Evolutionary conservation across 768 basidiomycete genomes (phyloP).

Genomic region (Dendrothele bispora): DNA sequence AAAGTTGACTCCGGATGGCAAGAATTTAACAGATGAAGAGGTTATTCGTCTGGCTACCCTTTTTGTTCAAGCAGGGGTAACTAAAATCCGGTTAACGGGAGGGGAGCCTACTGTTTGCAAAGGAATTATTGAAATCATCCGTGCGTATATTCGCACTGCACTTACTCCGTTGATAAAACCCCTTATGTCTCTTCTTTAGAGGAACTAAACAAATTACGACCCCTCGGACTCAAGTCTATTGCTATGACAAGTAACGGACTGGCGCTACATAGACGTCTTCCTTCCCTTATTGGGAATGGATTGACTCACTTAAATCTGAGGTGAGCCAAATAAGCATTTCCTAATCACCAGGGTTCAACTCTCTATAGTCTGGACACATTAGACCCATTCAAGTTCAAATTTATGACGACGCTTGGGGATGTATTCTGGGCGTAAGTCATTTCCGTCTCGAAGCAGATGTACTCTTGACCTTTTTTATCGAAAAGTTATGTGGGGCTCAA

Average conservation of each 20-base stretch:
- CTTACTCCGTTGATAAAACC: no score
- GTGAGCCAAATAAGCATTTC: constrained; percentile 24
- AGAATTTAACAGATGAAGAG: constrained; percentile 75
- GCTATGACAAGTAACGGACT: constrained; percentile 88
- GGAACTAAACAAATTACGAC: constrained; percentile 56
- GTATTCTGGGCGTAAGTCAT: constrained; percentile 71
- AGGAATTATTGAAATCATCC: constrained; percentile 68
- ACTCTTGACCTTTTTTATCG: not conserved
- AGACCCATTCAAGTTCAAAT: constrained; percentile 83
- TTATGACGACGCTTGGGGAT: constrained; percentile 82
- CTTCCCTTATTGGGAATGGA: constrained; percentile 63
- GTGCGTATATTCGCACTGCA: constrained; percentile 40
- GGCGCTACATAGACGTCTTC: constrained; percentile 68
- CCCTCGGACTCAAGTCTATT: constrained; percentile 66
- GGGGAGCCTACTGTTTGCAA: constrained; percentile 86
- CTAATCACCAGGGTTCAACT: not conserved
- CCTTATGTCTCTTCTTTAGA: constrained; percentile 32
- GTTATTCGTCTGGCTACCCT: constrained; percentile 68
- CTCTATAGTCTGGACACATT: constrained; percentile 71
- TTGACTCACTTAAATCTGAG: constrained; percentile 75
- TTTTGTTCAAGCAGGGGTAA: constrained; percentile 80
- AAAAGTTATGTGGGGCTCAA: constrained; percentile 76
- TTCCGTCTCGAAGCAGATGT: no score
- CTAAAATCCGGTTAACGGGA: constrained; percentile 84
- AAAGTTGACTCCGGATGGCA: constrained; percentile 64